phyloP scores from a whole-genome alignment of 768 basidiomycete species.

The Leccinellum rugosiceps region DNA sequence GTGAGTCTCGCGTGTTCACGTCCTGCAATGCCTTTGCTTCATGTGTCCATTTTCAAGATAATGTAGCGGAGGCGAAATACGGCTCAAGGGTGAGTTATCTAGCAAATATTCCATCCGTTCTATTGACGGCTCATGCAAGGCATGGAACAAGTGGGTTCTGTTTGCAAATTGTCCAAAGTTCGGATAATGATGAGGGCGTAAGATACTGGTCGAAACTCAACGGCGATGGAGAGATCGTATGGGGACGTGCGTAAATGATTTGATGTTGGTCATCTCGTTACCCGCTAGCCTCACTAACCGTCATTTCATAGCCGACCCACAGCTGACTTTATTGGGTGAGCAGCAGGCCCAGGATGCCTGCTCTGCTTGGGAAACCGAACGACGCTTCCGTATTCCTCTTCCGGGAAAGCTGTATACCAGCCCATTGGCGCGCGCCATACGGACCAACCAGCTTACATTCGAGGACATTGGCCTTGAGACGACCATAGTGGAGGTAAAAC shows the following conservation, averaged over 20 bases:
- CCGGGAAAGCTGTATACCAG: constrained; percentile 3
- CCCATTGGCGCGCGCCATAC: not conserved
- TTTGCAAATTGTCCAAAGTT: not conserved
- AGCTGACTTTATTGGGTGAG: constrained; percentile 54
- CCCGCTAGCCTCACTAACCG: not conserved
- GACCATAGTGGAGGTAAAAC: constrained; percentile 45
- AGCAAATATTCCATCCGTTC: too few species aligned
- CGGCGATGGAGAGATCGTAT: constrained; percentile 53
- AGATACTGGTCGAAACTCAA: constrained; percentile 44
- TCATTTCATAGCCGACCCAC: constrained; percentile 29
- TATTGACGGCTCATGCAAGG: not conserved
- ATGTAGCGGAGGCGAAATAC: constrained; percentile 63
- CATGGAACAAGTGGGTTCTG: constrained; percentile 2
- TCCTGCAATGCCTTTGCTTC: not conserved
- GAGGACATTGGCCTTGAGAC: constrained; percentile 29
- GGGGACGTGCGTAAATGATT: constrained; percentile 52
- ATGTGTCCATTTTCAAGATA: constrained; percentile 43
- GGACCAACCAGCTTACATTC: constrained; percentile 4
- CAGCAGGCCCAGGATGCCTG: constrained; percentile 42
- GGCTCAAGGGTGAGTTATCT: constrained; percentile 39
- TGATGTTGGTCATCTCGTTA: not conserved
- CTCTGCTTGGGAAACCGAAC: constrained; percentile 3
- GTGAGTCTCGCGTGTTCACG: not conserved
- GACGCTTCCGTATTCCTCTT: not conserved
- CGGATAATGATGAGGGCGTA: not conserved